Base-by-base conservation (phyloP, 2,329 filamentous ascomycete species). In the Penicillium carneum region DNA sequence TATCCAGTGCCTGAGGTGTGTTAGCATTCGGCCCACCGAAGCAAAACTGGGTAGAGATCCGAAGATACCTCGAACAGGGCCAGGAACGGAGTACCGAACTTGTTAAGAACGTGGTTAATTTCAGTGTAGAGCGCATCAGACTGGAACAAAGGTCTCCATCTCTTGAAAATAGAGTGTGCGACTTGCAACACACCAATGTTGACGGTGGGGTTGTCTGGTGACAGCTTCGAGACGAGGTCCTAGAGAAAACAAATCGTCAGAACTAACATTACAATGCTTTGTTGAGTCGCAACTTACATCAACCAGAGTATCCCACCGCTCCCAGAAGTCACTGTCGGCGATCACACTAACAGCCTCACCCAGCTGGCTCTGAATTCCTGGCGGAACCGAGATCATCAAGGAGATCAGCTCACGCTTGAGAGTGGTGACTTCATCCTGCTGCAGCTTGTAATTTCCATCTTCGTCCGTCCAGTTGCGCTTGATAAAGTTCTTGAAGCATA, bases 401-500 rank as follows among this genome's bases (percentile, higher is more conserved):
- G 92, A 94, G 72, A 99, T 94, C 64, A 99, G 87, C 82, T 97
- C 93, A 73, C 88, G 88, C 82, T 99, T 99, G 83, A 99, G 97
- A 45, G 91, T 91, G 31, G 83, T 81, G 39, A 99, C 93, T 82
- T 98, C 95, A 69, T 91, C 86, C 63, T 84, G 77, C 12, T 91
- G 88, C 39, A 99, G 86, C 80, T 93, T 95, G 84, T 99, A 95
- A 77, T 90, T 90, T 74, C 95, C 93, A 80, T 97, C 91, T 75
- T 97, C 94, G 78, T 98, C 92, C 83, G 92, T 91, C 87, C 96
- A 99, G 83, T 93, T 95, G 75, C 90, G 88, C 78, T 91, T 90
- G 74, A 99, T 93, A 79, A 97, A 96, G 83, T 99, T 99, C 82
- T 99, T 99, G 86, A 99, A 99, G 82, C 91, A 95, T 62, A 99